A percentile compares a stretch with the other conserved stretches of the same genome.
Conservation (phyloP, 805 yeast species). For the Ogataea philodendri region DNA sequence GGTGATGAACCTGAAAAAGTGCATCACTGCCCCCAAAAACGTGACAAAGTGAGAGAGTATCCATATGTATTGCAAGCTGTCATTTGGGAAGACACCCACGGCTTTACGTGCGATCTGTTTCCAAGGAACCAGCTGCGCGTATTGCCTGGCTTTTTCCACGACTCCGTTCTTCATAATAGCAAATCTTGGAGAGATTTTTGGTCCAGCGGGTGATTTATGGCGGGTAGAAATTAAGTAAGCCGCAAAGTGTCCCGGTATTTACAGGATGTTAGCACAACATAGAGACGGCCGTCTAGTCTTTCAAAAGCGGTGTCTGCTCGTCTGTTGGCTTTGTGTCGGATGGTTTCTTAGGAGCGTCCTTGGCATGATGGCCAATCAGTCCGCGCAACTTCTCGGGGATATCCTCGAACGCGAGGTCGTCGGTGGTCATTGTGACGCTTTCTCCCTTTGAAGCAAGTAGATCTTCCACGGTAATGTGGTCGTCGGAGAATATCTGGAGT, state of each 20-base stretch:
- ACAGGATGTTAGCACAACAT: too few species aligned
- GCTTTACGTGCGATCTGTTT: slow-evolving; percentile 2
- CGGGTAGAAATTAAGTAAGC: slow-evolving; percentile 5
- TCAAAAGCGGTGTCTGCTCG: slow-evolving; percentile 7
- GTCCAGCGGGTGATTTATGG: slow-evolving; percentile 9
- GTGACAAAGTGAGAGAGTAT: slow-evolving; percentile 23
- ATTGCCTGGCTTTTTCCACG: slow-evolving; percentile 9
- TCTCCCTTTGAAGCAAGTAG: slow-evolving; percentile 76
- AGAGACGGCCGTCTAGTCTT: slow-evolving; percentile 1
- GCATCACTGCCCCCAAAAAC: slow-evolving; percentile 20
- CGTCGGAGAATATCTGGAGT: slow-evolving; percentile 70
- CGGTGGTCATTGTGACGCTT: slow-evolving; percentile 57
- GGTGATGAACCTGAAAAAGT: slow-evolving; percentile 11
- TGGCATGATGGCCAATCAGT: slow-evolving; percentile 63
- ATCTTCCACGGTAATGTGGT: slow-evolving; percentile 73
- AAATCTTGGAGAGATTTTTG: slow-evolving; percentile 6
- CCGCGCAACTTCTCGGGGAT: slow-evolving; percentile 55
- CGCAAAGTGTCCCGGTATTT: neutral
- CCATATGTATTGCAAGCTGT: slow-evolving; percentile 25
- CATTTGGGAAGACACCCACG: slow-evolving; percentile 13
- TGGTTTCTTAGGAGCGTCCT: slow-evolving; percentile 56
- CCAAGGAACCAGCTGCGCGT: slow-evolving; percentile 17
- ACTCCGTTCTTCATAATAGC: slow-evolving; percentile 21
- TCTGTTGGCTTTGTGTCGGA: neutral
- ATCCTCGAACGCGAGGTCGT: slow-evolving; percentile 69